phyloP scores from a whole-genome alignment of 495 filamentous ascomycete species.

The Penicillium chermesinum region DNA sequence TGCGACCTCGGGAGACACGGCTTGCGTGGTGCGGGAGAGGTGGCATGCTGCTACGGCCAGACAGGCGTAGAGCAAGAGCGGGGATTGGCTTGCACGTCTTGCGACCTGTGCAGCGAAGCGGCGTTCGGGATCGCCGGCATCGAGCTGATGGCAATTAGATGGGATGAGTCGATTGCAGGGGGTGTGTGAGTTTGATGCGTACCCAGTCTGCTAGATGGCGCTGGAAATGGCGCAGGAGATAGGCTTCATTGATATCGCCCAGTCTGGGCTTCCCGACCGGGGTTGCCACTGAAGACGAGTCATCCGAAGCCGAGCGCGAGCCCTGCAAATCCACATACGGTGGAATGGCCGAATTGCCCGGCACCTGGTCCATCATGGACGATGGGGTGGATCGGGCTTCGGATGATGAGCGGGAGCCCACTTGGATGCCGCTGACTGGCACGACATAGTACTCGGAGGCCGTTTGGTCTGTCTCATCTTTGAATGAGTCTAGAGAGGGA shows the following conservation, averaged over 20 bases:
- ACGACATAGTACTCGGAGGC: conserved; percentile 39
- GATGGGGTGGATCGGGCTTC: conserved; percentile 25
- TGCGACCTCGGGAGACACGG: conserved; percentile 29
- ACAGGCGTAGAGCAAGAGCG: conserved; percentile 37
- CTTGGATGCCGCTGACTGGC: conserved; percentile 15
- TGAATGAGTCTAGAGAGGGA: conserved; percentile 30
- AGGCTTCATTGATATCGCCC: conserved; percentile 35
- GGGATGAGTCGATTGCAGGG: neutral
- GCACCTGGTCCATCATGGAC: conserved; percentile 21
- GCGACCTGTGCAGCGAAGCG: conserved; percentile 34
- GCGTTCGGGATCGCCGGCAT: conserved; percentile 34
- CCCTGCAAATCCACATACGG: conserved; percentile 14
- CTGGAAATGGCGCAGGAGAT: conserved; percentile 38
- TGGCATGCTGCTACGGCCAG: conserved; percentile 40
- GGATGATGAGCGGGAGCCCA: conserved; percentile 20
- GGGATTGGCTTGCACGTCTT: conserved; percentile 29
- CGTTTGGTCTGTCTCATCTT: conserved; percentile 40
- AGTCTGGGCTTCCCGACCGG: conserved; percentile 24
- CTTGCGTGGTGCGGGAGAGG: conserved; percentile 32
- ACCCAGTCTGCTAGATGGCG: conserved; percentile 38
- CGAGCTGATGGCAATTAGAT: conserved; percentile 20
- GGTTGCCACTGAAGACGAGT: conserved; percentile 15
- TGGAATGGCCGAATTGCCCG: conserved; percentile 9
- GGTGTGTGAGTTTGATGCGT: neutral
- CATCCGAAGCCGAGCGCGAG: conserved; percentile 16